Conservation (phyloP, 106 monocot species). For the Triglochin maritima region DNA sequence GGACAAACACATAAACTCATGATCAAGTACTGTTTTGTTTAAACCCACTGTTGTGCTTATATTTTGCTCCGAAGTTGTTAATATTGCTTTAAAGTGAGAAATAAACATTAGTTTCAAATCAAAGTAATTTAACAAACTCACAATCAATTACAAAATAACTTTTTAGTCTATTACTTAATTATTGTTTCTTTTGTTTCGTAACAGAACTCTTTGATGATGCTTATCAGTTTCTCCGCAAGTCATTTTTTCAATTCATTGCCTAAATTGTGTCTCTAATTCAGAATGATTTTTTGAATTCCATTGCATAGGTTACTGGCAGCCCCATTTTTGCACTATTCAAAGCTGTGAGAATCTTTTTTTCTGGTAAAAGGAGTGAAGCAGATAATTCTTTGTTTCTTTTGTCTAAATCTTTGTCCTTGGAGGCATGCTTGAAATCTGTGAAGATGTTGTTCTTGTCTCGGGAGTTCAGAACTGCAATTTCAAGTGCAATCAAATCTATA, state of each 20-base stretch:
- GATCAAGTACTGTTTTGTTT: no score
- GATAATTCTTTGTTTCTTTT: conserved; percentile 24
- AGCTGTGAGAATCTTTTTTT: conserved; percentile 51
- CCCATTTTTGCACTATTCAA: conserved; percentile 68
- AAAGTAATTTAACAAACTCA: no score
- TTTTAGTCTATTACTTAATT: neutral
- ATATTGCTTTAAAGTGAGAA: no score
- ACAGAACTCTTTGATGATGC: neutral
- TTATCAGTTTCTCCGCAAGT: neutral
- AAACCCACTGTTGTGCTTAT: no score
- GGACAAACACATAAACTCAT: no score
- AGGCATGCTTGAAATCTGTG: conserved; percentile 27
- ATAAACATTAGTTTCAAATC: no score
- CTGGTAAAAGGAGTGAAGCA: conserved; percentile 12
- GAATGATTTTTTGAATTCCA: neutral
- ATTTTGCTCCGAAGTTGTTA: no score
- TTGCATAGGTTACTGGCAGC: conserved; percentile 47
- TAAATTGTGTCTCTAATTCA: no score
- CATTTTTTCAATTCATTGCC: no score
- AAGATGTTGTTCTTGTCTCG: conserved; percentile 40
- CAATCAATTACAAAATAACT: neutral
- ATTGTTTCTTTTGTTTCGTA: neutral
- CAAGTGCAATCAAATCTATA: conserved; percentile 55
- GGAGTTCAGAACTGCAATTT: conserved; percentile 30
- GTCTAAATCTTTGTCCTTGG: conserved; percentile 25